Base-by-base conservation (phyloP, 108 stramenopile species). In the Mediolabrus comicus region DNA sequence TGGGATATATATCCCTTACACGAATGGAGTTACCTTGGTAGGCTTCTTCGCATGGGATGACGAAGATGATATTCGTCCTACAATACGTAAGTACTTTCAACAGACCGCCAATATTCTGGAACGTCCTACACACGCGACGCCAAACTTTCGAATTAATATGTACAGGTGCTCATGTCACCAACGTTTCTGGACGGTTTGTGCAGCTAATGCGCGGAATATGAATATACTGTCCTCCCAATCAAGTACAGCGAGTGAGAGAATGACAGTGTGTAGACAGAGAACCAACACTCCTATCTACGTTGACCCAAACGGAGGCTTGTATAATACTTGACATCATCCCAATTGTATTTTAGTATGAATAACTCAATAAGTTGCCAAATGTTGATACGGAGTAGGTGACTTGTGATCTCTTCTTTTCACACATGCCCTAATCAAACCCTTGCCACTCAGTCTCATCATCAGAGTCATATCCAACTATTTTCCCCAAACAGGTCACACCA, bases 371-470 rank as follows among this genome's bases (percentile, higher is more conserved):
- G n/a, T n/a, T n/a, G n/a, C n/a, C n/a, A n/a, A n/a, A n/a, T n/a
- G n/a, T n/a, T n/a, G n/a, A n/a, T n/a, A n/a, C n/a, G n/a, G n/a
- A n/a, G n/a, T n/a, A n/a, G n/a, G n/a, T n/a, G n/a, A n/a, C n/a
- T n/a, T n/a, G n/a, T n/a, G n/a, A n/a, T n/a, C n/a, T n/a, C n/a
- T n/a, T n/a, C n/a, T n/a, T n/a, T n/a, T n/a, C n/a, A n/a, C n/a
- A n/a, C n/a, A n/a, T n/a, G n/a, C n/a, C n/a, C 29, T 49, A 57
- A 28, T 56, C 38, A 53, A 76, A 76, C 30, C 75, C 75, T 38
- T 65, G 75, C 75, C 75, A 76, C 46, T 76, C 75, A 5, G 75
- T 76, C 53, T 76, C 75, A 11, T 76, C 75, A 35, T 76, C 75
- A 27, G 69, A 71, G 22, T 71, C 69, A 46, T 76, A 71, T 3